Conservation (phyloP, 805 yeast genomes). For the Saccharomycopsis sp. region DNA sequence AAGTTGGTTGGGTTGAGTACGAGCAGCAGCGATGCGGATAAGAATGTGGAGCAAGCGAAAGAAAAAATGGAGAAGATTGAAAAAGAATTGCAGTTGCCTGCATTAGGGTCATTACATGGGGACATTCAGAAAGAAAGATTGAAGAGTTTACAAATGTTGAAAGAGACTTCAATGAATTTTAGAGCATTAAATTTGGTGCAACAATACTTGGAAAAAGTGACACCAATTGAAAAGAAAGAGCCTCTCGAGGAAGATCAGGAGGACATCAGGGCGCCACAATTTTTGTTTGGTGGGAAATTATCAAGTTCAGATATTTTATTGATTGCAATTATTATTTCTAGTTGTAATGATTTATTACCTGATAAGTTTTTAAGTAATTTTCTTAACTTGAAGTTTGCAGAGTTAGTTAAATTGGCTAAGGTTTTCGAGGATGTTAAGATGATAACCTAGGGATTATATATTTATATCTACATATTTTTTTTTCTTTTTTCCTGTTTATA, state of each 20-base stretch:
- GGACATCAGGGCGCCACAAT: background rate
- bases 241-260: background rate
- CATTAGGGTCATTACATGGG: constrained; percentile 4
- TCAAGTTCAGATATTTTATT: constrained; percentile 34
- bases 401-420: constrained; percentile 21
- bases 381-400: constrained; percentile 29
- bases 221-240: background rate
- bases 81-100: constrained; percentile 14
- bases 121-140: constrained; percentile 4
- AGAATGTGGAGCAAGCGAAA: constrained; percentile 4
- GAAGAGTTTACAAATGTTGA: constrained; percentile 9
- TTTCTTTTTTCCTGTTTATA: no score
- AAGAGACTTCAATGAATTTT: constrained; percentile 12
- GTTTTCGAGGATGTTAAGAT: background rate
- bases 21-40: background rate
- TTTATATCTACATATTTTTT: no score
- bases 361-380: constrained; percentile 35
- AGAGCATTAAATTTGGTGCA: constrained; percentile 7
- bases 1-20: background rate
- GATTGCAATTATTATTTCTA: constrained; percentile 32
- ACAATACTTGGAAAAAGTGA: constrained; percentile 9
- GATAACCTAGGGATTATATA: no score
- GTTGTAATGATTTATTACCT: constrained; percentile 32
- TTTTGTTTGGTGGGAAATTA: constrained; percentile 23
- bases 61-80: constrained; percentile 10